Evolutionary conservation across 1,139 yeast genomes (phyloP).

Genomic region (Yamadazyma taylorii): DNA sequence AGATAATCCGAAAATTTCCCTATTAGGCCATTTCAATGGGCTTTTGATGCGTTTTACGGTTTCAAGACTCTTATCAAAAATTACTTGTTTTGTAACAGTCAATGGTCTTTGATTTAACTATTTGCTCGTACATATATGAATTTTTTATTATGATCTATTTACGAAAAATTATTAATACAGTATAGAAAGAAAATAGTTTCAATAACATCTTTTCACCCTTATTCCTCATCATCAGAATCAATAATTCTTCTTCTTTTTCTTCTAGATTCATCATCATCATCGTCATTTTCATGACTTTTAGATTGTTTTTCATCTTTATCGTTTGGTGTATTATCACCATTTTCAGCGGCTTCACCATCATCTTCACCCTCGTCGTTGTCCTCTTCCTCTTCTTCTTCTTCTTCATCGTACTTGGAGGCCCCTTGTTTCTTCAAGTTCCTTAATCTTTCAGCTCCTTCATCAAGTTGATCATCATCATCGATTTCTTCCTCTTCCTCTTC

Average conservation of each 20-base stretch:
- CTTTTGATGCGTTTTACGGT: background rate
- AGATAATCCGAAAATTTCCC: constrained; percentile 2
- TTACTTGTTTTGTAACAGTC: no score
- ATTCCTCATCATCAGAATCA: constrained; percentile 45
- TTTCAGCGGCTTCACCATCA: no score
- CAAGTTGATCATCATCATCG: constrained; percentile 58
- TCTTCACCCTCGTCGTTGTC: constrained; percentile 49
- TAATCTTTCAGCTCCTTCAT: constrained; percentile 64
- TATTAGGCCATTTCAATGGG: constrained; percentile 6
- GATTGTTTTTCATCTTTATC: constrained; percentile 14
- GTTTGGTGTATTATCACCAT: constrained; percentile 9
- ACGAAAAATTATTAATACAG: constrained; percentile 7
- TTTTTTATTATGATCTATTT: background rate
- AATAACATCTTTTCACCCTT: constrained; percentile 7
- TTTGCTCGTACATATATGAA: no score
- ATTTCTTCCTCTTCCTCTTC: constrained; percentile 55
- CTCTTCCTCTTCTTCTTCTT: constrained; percentile 37
- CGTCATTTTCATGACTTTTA: constrained; percentile 18
- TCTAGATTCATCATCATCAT: constrained; percentile 12
- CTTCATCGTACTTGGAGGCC: constrained; percentile 45
- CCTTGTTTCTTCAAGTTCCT: constrained; percentile 60
- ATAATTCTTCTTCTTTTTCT: constrained; percentile 46
- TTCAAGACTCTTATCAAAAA: no score
- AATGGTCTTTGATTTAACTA: no score
- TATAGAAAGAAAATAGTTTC: constrained; percentile 4